A percentile compares a stretch with the other conserved stretches of the same genome.
phyloP scores from a whole-genome alignment of 2,329 filamentous ascomycete genomes.

The Colletotrichum musae region DNA sequence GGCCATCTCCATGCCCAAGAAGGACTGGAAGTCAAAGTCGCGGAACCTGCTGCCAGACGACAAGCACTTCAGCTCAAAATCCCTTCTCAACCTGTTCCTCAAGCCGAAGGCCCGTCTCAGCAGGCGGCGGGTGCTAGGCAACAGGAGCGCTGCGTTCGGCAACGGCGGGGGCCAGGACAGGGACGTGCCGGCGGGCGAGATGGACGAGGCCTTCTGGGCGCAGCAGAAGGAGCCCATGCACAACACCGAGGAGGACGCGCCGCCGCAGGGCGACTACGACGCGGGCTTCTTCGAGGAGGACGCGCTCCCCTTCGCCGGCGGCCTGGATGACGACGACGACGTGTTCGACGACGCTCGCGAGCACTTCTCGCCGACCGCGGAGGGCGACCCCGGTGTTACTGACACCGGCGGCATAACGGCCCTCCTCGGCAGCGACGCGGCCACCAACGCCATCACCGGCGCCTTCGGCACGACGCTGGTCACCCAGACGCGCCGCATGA shows the following conservation, averaged over 20 bases:
- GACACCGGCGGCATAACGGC: conserved; percentile 64
- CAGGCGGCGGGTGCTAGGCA: conserved; percentile 70
- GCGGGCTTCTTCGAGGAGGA: conserved; percentile 98
- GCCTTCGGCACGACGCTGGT: conserved; percentile 78
- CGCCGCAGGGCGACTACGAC: conserved; percentile 86
- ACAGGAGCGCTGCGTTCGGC: conserved; percentile 57
- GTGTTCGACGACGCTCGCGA: conserved; percentile 87
- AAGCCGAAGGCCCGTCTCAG: conserved; percentile 93
- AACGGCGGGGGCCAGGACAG: conserved; percentile 60
- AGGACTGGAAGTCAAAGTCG: conserved; percentile 95
- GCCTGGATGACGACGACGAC: conserved; percentile 72
- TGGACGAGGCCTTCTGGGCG: conserved; percentile 98
- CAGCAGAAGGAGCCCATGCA: conserved; percentile 71
- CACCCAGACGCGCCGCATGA: conserved; percentile 72
- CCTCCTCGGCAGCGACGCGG: conserved; percentile 65
- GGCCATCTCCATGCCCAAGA: conserved; percentile 88
- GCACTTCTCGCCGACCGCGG: conserved; percentile 79
- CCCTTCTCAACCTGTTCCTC: conserved; percentile 89
- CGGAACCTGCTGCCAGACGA: conserved; percentile 95
- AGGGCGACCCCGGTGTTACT: conserved; percentile 63
- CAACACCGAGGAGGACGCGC: conserved; percentile 63
- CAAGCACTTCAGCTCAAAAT: conserved; percentile 97
- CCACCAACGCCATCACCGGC: conserved; percentile 59
- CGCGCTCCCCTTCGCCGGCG: conserved; percentile 77
- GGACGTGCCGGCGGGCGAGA: conserved; percentile 78